These are phyloP conservation scores for Trichoderma brevicompactum DNA, from an alignment of 2,329 filamentous ascomycete genomes.

Conservation along the genomic window DNA sequence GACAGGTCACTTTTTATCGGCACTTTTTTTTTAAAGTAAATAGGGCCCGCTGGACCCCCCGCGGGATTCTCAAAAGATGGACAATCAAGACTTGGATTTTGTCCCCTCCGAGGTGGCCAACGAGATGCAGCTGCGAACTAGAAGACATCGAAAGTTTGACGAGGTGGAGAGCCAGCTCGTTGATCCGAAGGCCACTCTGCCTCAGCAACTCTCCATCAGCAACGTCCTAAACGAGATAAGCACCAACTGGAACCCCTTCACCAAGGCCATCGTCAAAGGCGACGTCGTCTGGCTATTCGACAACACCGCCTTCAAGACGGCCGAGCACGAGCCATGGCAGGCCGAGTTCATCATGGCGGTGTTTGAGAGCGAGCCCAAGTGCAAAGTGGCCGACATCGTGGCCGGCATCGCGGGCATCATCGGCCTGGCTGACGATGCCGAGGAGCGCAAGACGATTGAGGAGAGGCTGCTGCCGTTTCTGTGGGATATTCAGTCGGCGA, in stretches of 20 bases:
- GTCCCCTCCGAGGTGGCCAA: conserved; percentile 39
- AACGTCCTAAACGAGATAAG: conserved; percentile 57
- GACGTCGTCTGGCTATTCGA: conserved; percentile 89
- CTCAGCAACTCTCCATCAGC: conserved; percentile 33
- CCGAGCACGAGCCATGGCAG: conserved; percentile 63
- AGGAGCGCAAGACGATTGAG: conserved; percentile 63
- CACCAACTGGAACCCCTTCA: conserved; percentile 57
- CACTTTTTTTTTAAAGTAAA: conserved; percentile 9
- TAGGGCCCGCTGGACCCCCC: background rate
- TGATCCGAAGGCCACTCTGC: conserved; percentile 39
- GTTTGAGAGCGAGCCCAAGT: conserved; percentile 73
- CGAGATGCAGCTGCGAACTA: conserved; percentile 57
- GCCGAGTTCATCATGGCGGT: conserved; percentile 83
- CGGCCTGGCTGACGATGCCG: conserved; percentile 65
- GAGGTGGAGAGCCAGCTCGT: conserved; percentile 55
- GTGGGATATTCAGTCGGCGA: conserved; percentile 72
- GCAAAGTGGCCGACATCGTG: conserved; percentile 69
- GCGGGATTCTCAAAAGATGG: conserved; percentile 32
- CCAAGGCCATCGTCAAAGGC: conserved; percentile 61
- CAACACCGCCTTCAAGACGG: conserved; percentile 76
- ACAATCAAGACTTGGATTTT: conserved; percentile 33
- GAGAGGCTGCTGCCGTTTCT: conserved; percentile 76
- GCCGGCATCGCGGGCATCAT: conserved; percentile 71
- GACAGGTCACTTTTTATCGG: background rate
- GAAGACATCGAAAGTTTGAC: conserved; percentile 54